Evolutionary conservation across 495 filamentous ascomycete species (phyloP).

Genomic region (Hypoxylon intermedium): DNA sequence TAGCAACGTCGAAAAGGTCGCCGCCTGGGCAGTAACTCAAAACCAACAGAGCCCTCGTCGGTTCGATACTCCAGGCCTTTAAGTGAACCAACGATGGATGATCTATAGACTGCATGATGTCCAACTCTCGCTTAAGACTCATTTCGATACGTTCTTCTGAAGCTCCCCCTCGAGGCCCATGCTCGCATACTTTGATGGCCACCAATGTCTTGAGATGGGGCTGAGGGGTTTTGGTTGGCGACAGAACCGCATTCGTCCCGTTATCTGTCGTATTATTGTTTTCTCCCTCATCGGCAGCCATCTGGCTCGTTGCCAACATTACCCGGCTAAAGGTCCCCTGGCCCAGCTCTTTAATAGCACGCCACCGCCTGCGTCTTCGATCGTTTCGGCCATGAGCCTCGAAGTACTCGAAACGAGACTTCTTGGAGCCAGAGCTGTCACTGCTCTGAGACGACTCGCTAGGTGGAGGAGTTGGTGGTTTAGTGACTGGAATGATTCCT

Average conservation of each 20-base stretch:
- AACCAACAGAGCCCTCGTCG: conserved; percentile 80
- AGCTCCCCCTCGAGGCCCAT: conserved; percentile 90
- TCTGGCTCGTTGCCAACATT: conserved; percentile 75
- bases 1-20: conserved; percentile 92
- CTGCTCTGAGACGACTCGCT: conserved; percentile 63
- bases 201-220: conserved; percentile 74
- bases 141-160: conserved; percentile 87
- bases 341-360: conserved; percentile 79
- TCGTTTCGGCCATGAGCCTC: conserved; percentile 66
- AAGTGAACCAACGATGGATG: conserved; percentile 91
- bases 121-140: conserved; percentile 90
- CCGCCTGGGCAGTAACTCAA: conserved; percentile 92
- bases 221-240: conserved; percentile 42
- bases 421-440: conserved; percentile 48
- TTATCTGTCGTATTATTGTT: conserved; percentile 17
- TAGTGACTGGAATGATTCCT: conserved; percentile 67
- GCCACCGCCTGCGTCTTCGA: conserved; percentile 68
- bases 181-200: conserved; percentile 93
- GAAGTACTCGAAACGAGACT: conserved; percentile 62
- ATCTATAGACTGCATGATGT: conserved; percentile 84
- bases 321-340: conserved; percentile 97
- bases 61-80: conserved; percentile 84
- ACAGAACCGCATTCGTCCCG: conserved; percentile 34
- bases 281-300: conserved; percentile 53
- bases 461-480: conserved; percentile 77